A percentile compares a stretch with the other conserved stretches of the same genome.
Conservation (phyloP, 352 stramenopile genomes). For the Phytophthora hybrid region DNA sequence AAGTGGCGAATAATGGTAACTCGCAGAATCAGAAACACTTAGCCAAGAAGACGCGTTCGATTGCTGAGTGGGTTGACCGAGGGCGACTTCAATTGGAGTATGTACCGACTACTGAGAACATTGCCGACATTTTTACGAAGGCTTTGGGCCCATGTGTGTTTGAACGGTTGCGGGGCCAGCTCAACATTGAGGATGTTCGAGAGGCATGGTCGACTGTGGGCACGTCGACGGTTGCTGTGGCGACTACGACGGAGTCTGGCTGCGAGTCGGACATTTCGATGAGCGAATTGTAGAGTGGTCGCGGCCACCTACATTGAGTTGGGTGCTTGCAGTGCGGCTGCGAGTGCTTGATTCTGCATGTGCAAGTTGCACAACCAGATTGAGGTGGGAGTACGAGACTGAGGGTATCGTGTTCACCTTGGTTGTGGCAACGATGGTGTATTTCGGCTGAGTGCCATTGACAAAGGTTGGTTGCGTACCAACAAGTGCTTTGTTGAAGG, state of each 20-base stretch:
- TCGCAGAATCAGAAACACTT: slow-evolving; percentile 1
- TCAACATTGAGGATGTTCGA: background rate
- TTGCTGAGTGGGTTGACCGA: background rate
- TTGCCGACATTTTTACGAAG: background rate
- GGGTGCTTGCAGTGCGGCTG: too few species aligned
- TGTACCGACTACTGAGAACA: background rate
- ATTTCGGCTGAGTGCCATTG: background rate
- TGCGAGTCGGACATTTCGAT: background rate
- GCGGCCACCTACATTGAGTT: too few species aligned
- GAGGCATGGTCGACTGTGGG: background rate
- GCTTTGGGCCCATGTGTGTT: background rate
- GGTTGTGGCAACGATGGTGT: background rate
- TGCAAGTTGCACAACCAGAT: too few species aligned
- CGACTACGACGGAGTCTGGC: background rate
- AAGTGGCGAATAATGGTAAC: slow-evolving; percentile 7
- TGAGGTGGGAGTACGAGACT: background rate
- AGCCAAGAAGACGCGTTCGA: background rate
- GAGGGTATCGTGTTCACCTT: background rate
- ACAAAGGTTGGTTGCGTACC: too few species aligned
- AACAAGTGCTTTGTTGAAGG: too few species aligned
- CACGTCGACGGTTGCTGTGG: background rate
- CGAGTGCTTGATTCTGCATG: too few species aligned
- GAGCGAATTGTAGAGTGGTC: background rate
- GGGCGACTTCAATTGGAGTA: background rate
- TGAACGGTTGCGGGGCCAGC: background rate